phyloP scores from a whole-genome alignment of 768 basidiomycete species.

The Boletales sp. region DNA sequence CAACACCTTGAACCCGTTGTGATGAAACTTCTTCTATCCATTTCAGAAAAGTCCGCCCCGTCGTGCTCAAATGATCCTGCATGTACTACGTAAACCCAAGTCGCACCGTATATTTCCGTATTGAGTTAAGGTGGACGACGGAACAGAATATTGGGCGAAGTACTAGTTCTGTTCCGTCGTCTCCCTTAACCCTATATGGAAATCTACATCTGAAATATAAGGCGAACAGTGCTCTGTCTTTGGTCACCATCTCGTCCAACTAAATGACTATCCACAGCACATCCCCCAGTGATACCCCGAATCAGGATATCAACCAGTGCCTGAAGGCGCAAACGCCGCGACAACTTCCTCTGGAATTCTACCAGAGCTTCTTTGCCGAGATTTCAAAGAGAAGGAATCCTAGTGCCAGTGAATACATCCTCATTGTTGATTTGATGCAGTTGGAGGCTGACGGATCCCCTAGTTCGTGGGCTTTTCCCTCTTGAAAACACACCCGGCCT shows the following conservation, averaged over 20 bases:
- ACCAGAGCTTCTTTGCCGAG: no score
- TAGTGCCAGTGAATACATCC: conserved; percentile 45
- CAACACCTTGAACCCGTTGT: no score
- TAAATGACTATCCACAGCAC: conserved; percentile 8
- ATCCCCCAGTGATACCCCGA: background rate
- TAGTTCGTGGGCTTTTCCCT: conserved; percentile 69
- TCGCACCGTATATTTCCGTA: no score
- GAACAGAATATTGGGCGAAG: no score
- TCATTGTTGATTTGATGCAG: background rate
- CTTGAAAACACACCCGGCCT: conserved; percentile 76
- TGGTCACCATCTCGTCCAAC: background rate
- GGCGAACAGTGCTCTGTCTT: background rate
- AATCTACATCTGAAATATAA: no score
- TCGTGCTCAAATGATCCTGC: no score
- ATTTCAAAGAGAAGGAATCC: conserved; percentile 58
- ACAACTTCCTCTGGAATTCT: conserved; percentile 56
- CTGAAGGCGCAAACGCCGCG: conserved; percentile 1
- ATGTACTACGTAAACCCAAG: no score
- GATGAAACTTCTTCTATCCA: no score
- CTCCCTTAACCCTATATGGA: no score
- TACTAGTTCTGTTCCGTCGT: no score
- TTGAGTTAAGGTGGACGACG: no score
- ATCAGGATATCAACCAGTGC: background rate
- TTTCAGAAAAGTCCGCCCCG: no score
- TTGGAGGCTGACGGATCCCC: conserved; percentile 1